These are phyloP conservation scores for Digitaria exilis DNA, from an alignment of 202 grass and related monocot species.

Conservation along the genomic window DNA sequence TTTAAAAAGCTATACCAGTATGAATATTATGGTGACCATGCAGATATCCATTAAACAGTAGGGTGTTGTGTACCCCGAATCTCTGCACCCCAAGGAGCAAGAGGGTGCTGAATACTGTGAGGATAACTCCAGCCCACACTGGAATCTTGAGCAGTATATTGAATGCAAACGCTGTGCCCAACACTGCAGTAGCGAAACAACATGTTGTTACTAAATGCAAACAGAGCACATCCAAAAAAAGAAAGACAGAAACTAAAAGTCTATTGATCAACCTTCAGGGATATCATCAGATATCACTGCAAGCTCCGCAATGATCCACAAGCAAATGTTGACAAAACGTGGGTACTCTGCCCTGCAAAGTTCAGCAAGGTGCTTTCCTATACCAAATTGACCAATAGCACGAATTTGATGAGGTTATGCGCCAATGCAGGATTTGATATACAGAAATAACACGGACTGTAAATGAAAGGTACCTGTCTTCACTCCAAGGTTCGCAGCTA, in stretches of 20 bases:
- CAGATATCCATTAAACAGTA: neutral
- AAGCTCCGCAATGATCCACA: slow-evolving; percentile 69
- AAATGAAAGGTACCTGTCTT: slow-evolving; percentile 52
- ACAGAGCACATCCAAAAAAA: neutral
- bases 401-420: neutral
- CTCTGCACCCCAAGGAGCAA: slow-evolving; percentile 80
- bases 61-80: slow-evolving; percentile 58
- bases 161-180: slow-evolving; percentile 83
- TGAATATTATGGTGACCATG: neutral
- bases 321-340: slow-evolving; percentile 52
- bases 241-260: neutral
- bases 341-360: slow-evolving; percentile 68
- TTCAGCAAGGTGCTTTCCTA: slow-evolving; percentile 69
- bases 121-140: slow-evolving; percentile 72
- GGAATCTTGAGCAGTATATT: slow-evolving; percentile 84
- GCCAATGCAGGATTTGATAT: neutral
- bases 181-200: slow-evolving; percentile 46
- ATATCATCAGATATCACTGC: slow-evolving; percentile 82
- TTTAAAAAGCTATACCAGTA: neutral
- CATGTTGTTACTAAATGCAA: slow-evolving; percentile 15
- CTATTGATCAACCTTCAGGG: slow-evolving; percentile 59
- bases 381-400: neutral
- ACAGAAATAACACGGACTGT: neutral
- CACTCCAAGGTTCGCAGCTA: slow-evolving; percentile 74
- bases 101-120: slow-evolving; percentile 74